phyloP scores from a whole-genome alignment of 1,139 yeast species.

The Debaryomyces robertsiae region DNA sequence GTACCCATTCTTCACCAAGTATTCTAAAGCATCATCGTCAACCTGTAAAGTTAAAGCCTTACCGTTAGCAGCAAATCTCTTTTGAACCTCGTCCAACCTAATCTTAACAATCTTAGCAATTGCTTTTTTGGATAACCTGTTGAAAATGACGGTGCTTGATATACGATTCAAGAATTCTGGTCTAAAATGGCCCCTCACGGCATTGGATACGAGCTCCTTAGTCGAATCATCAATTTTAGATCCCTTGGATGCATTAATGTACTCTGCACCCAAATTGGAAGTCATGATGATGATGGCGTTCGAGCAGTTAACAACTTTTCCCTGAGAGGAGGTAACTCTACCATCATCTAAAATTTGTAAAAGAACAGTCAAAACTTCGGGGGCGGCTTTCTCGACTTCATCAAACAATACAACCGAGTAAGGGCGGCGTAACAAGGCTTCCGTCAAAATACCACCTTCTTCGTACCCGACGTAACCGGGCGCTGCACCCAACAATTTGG shows the following conservation, averaged over 20 bases:
- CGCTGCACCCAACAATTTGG: constrained; percentile 94
- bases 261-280: constrained; percentile 94
- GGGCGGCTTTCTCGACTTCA: constrained; percentile 99
- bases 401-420: constrained; percentile 93
- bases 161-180: constrained; percentile 98
- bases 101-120: constrained; percentile 89
- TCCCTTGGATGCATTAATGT: constrained; percentile 67
- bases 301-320: constrained; percentile 89
- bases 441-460: constrained; percentile 95
- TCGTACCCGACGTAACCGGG: constrained; percentile 98
- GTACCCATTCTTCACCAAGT: constrained; percentile 82
- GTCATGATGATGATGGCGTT: constrained; percentile 95
- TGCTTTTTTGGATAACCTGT: constrained; percentile 87
- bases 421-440: constrained; percentile 87
- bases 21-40: constrained; percentile 74
- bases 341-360: constrained; percentile 96
- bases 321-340: constrained; percentile 90
- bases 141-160: constrained; percentile 88
- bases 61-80: constrained; percentile 81
- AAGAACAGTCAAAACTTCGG: constrained; percentile 90
- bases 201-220: constrained; percentile 75
- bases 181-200: constrained; percentile 90
- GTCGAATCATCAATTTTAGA: constrained; percentile 67
- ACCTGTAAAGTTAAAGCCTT: constrained; percentile 71
- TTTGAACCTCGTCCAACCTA: constrained; percentile 80